Percentiles rank a stretch among this genome's conserved stretches.
Evolutionary conservation across 768 basidiomycete genomes (phyloP).

Genomic region (Gyrodon lividus): DNA sequence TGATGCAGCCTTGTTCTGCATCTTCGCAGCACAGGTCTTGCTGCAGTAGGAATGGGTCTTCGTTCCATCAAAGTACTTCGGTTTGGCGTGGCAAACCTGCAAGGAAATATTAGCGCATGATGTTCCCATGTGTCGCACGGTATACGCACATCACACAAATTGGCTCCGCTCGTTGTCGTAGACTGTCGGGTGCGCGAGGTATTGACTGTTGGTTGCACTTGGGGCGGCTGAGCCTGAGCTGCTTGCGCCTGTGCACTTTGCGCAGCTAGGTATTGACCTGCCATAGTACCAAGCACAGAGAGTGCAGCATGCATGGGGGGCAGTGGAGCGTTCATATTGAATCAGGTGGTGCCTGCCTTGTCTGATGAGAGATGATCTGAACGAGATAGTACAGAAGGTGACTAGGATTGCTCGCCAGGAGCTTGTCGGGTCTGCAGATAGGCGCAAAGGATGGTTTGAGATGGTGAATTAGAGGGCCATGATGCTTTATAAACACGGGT

Average conservation of each 20-base stretch:
- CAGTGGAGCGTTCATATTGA: constrained; percentile 28
- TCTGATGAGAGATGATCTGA: constrained; percentile 8
- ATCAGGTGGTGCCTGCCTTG: constrained; percentile 9
- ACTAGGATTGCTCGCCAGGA: constrained; percentile 30
- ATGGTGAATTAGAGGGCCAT: constrained; percentile 4
- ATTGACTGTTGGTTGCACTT: constrained; percentile 21
- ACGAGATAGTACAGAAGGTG: constrained; percentile 6
- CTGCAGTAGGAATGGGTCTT: constrained; percentile 59
- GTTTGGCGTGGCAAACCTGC: constrained; percentile 54
- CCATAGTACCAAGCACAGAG: constrained; percentile 36
- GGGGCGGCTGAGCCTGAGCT: constrained; percentile 22
- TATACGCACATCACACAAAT: constrained; percentile 51
- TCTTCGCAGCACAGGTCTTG: constrained; percentile 56
- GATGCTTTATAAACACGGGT: constrained; percentile 27
- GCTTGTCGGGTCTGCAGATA: constrained; percentile 28
- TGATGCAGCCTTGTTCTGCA: constrained; percentile 29
- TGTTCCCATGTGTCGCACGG: constrained; percentile 2
- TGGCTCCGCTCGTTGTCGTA: constrained; percentile 28
- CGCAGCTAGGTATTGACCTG: constrained; percentile 35
- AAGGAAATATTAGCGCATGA: constrained; percentile 4
- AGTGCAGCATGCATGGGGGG: constrained; percentile 37
- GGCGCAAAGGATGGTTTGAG: constrained; percentile 44
- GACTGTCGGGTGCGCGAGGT: constrained; percentile 12
- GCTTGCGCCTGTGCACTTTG: constrained; percentile 30
- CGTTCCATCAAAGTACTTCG: constrained; percentile 54